Evolutionary conservation across 2,329 filamentous ascomycete species (phyloP).

Genomic region (Hirsutella minnesotensis): DNA sequence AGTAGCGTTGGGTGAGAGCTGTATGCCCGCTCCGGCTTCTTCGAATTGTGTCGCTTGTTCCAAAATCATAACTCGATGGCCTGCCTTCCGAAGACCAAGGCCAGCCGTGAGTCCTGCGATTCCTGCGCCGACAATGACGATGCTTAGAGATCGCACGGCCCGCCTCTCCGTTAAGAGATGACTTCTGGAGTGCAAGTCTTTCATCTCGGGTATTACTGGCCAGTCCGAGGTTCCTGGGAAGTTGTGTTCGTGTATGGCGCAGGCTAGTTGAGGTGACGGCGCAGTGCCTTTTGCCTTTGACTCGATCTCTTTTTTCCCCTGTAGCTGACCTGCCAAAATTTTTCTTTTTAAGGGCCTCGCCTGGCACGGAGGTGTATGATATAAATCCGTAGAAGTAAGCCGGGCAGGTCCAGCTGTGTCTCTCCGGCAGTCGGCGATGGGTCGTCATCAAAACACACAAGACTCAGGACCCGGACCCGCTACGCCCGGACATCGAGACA

Average conservation of each 20-base stretch:
- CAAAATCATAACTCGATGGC: constrained; percentile 13
- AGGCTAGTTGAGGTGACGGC: no score
- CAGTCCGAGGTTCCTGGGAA: no score
- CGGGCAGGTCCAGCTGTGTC: neutral
- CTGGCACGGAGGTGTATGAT: neutral
- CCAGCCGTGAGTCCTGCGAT: constrained; percentile 28
- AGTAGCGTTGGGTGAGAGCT: constrained; percentile 73
- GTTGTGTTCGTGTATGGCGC: no score
- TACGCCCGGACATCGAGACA: neutral
- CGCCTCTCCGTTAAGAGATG: neutral
- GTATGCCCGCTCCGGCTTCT: constrained; percentile 67
- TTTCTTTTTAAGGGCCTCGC: neutral
- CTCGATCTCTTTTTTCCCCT: no score
- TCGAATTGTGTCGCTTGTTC: constrained; percentile 13
- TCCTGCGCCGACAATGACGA: constrained; percentile 22
- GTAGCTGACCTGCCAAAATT: no score
- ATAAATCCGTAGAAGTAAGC: neutral
- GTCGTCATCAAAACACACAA: neutral
- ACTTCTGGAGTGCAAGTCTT: neutral
- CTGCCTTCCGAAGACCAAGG: constrained; percentile 20
- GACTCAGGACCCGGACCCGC: neutral
- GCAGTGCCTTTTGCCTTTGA: no score
- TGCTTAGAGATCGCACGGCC: constrained; percentile 6
- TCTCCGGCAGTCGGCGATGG: neutral
- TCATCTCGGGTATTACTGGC: neutral